phyloP scores from a whole-genome alignment of 1,284 basidiomycete genomes.

The Tausonia pullulans region DNA sequence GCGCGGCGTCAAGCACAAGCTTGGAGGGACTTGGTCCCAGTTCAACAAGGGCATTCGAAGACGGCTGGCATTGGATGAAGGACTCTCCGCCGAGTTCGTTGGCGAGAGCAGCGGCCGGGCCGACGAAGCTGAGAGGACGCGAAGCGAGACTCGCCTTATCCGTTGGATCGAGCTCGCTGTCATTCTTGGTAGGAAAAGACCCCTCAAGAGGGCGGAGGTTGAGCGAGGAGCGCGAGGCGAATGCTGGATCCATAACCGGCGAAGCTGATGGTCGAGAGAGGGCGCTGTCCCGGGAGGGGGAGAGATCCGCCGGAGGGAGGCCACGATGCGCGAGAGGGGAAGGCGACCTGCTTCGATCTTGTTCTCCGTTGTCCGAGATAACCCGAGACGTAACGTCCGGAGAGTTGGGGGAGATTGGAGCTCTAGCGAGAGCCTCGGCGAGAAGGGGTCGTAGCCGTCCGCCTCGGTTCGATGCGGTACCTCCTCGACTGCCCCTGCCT shows the following conservation, averaged over 20 bases:
- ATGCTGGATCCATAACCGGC: constrained; percentile 12
- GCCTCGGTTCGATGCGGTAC: background rate
- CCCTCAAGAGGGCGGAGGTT: too few relatives aligned
- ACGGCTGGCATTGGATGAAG: too few relatives aligned
- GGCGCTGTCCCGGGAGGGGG: too few relatives aligned
- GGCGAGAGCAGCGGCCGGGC: constrained; percentile 26
- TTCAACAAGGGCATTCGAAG: too few relatives aligned
- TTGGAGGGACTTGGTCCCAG: too few relatives aligned
- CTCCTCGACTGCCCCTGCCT: constrained; percentile 19
- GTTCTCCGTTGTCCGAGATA: constrained; percentile 23
- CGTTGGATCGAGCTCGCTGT: too few relatives aligned
- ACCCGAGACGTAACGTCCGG: too few relatives aligned
- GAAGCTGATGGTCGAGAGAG: too few relatives aligned
- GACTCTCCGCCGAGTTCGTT: constrained; percentile 17
- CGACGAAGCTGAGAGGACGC: constrained; percentile 27
- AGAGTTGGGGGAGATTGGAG: constrained; percentile 12
- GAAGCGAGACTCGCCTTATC: too few relatives aligned
- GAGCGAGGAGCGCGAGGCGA: too few relatives aligned
- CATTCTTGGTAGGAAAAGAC: too few relatives aligned
- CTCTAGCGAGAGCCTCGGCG: constrained; percentile 2
- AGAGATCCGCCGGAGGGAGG: background rate
- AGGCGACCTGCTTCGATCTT: constrained; percentile 14
- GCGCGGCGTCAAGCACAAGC: too few relatives aligned
- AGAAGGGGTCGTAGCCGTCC: constrained; percentile 2
- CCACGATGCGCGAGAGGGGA: constrained; percentile 1